phyloP scores from a whole-genome alignment of 2,329 filamentous ascomycete genomes.

The Geoglossum cookeanum region DNA sequence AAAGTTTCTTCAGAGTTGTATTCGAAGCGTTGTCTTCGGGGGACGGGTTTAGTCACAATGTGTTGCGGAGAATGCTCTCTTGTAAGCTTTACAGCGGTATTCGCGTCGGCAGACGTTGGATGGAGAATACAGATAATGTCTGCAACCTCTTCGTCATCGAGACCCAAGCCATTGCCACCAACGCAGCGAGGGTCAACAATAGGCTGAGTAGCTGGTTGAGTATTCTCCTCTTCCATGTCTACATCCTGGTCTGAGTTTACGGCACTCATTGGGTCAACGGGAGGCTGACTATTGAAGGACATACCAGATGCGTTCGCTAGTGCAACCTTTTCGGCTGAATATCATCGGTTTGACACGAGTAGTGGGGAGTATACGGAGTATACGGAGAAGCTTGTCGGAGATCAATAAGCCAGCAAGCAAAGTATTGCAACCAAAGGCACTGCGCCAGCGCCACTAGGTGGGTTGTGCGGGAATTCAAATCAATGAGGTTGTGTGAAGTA shows the following conservation, averaged over 20 bases:
- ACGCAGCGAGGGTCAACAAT: conserved; percentile 62
- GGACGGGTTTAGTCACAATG: conserved; percentile 29
- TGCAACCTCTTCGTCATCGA: conserved; percentile 63
- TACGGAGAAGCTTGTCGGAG: too few relatives aligned
- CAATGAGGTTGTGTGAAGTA: not conserved
- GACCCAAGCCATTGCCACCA: conserved; percentile 63
- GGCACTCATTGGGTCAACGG: not conserved
- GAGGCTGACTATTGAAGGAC: not conserved
- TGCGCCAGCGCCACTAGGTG: too few relatives aligned
- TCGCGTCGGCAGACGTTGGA: conserved; percentile 54
- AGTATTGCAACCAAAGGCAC: too few relatives aligned
- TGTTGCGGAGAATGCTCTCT: conserved; percentile 34
- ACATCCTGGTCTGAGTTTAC: not conserved
- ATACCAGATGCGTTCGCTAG: not conserved
- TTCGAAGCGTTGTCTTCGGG: conserved; percentile 16
- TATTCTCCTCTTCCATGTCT: conserved; percentile 23
- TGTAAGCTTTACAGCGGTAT: conserved; percentile 45
- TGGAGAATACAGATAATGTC: conserved; percentile 83
- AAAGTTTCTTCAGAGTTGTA: not conserved
- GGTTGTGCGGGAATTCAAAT: too few relatives aligned
- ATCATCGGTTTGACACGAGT: not conserved
- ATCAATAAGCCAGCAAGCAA: too few relatives aligned
- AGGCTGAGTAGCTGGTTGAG: conserved; percentile 53
- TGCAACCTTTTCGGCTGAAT: not conserved
- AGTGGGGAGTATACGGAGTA: not conserved